Base-by-base conservation (phyloP, 192 early-diverging fungal genomes). In the Podila epigama region DNA sequence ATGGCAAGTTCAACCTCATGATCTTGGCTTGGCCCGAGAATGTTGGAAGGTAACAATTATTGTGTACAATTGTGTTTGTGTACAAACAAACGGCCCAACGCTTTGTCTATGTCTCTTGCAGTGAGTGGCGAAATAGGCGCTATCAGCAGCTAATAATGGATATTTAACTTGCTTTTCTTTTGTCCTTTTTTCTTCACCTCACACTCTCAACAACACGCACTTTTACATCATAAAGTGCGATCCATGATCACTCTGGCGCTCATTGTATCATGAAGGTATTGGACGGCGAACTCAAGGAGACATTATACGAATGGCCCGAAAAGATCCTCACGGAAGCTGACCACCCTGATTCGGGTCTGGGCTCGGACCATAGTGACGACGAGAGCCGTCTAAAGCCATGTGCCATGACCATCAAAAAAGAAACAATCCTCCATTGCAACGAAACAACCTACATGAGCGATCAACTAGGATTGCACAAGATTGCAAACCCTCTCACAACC, bases 181-280 rank as follows among this genome's bases (percentile, higher is more conserved):
- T 22, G 18, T 31, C 48, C 9, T 51, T 40, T 50, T 67, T 32
- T 0, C 35, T 37, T 55, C 39, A 35, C 35, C 59, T 61, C 29
- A n/a, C n/a, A n/a, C n/a, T n/a, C n/a, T n/a, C n/a, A n/a, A n/a
- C n/a, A n/a, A n/a, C n/a, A n/a, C n/a, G n/a, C n/a, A n/a, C n/a
- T n/a, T n/a, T 27, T 51, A 36, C 39, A 18, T 53, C 51, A 42
- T 48, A 32, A 58, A 93, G 93, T 63, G 90, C 96, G 16, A 94
- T 97, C 66, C 96, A 97, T 70, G 94, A 96, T 81, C 96, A 97
- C 63, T 82, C 93, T 9, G 88, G 89, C 27, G 89, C 93, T 28
- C 96, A 97, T 75, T 97, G 96, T 72, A 83, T 96, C 69, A 94
- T 97, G 93, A 96, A 96, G 68, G 82, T 97, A 7, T 84, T 97